These are phyloP conservation scores for Lagenidium giganteum DNA, from an alignment of 352 stramenopile genomes.

Conservation along the genomic window DNA sequence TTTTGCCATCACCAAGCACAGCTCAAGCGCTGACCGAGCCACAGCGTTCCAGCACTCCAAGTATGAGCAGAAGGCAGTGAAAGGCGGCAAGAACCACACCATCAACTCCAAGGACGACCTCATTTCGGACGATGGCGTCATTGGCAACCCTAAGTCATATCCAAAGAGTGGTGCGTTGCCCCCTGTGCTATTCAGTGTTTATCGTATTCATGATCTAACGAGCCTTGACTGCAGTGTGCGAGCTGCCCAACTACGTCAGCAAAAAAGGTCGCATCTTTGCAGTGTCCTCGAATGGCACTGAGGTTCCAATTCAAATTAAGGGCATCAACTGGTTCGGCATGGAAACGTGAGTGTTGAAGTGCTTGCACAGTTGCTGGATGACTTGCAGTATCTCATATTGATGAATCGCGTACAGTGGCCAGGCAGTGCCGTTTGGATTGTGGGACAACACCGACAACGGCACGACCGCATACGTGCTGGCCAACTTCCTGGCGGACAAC, in stretches of 20 bases:
- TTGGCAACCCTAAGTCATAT: slow-evolving; percentile 63
- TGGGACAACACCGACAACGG: slow-evolving; percentile 59
- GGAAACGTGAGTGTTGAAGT: slow-evolving; percentile 27
- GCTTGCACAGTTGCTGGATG: not conserved
- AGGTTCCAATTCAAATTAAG: slow-evolving; percentile 44
- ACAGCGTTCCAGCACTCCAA: slow-evolving; percentile 10
- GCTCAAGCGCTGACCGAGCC: slow-evolving; percentile 7
- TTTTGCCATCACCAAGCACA: slow-evolving; percentile 15
- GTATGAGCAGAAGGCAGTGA: slow-evolving; percentile 19
- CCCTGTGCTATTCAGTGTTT: not conserved
- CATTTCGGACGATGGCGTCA: slow-evolving; percentile 43
- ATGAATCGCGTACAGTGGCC: slow-evolving; percentile 15
- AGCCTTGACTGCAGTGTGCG: slow-evolving; percentile 17
- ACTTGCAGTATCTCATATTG: not conserved
- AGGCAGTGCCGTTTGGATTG: slow-evolving; percentile 49
- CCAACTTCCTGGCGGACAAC: slow-evolving; percentile 61
- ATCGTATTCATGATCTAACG: not conserved
- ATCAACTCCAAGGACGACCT: slow-evolving; percentile 15
- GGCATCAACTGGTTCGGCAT: slow-evolving; percentile 60
- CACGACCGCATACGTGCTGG: slow-evolving; percentile 61
- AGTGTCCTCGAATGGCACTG: slow-evolving; percentile 42
- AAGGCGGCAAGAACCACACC: slow-evolving; percentile 13
- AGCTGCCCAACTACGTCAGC: slow-evolving; percentile 55
- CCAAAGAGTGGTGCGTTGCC: slow-evolving; percentile 11
- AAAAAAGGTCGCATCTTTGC: slow-evolving; percentile 53